Base-by-base conservation (phyloP, 2,329 filamentous ascomycete species). In the Fusarium napiforme region DNA sequence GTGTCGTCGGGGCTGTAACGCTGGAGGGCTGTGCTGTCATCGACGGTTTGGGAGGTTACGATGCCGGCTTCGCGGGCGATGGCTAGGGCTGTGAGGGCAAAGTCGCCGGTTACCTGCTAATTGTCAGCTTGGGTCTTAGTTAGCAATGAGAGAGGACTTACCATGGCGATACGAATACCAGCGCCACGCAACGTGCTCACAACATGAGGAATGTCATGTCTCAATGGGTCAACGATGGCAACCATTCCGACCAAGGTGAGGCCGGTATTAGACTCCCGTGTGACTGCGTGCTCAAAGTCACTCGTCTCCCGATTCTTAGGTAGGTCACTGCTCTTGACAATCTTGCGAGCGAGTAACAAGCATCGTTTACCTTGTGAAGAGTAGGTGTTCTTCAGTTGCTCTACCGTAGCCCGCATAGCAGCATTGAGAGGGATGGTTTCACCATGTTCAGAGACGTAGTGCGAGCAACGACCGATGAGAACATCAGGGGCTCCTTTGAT, bases 401-500 rank as follows among this genome's bases (percentile, higher is more conserved):
- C 60, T 4, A 66, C 42, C 4, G 21, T 50, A 15, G 43, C 43
- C 2, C 37, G 28, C 43, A 66, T 59, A 2, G 61, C 60, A 2
- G 63, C 23, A 18, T 66, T 66, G 5, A 67, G 62, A 7, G 61
- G 15, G 0, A 66, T 10, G 1, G 37, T 49, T 4, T 64, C 63
- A 4, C 28, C 30, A 6, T 66, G 49, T 9, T 66, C 49, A 2
- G 63, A 66, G 18, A 66, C 60, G 18, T 66, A 66, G 37, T 66
- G 37, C 5, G 61, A 59, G 26, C 64, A 67, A 0, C 91, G 85
- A 3, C 85, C 83, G 4, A 95, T 87, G 1, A 95, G 84, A 37
- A 95, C 89, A 77, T 95, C 93, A 0, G 93, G 92, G 0, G 93
- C 93, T 2, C 93, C 93, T 79, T 96, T 95, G 78, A 95, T 93